These are phyloP conservation scores for Lenwebbia sp. DNA, from an alignment of 345 rosid species.

Conservation along the genomic window DNA sequence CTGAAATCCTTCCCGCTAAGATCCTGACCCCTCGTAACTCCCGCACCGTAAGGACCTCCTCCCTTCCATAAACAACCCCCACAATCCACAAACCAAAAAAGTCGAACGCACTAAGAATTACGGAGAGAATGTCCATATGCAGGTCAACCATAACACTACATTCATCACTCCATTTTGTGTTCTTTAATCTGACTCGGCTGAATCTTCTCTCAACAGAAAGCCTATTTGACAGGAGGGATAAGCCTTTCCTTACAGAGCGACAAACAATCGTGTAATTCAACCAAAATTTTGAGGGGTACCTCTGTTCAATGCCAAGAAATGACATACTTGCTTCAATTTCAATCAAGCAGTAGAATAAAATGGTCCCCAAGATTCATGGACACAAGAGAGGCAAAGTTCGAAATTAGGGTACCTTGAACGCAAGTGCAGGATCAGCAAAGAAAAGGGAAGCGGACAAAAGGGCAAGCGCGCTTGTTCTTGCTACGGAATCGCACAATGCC, in stretches of 20 bases:
- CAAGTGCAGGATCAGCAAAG: conserved; percentile 75
- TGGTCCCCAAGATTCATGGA: neutral
- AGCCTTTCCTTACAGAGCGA: neutral
- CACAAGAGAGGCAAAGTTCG: neutral
- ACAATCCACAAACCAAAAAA: neutral
- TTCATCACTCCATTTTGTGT: neutral
- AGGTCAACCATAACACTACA: neutral
- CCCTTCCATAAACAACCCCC: conserved; percentile 33
- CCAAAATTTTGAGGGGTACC: neutral
- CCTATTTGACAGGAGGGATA: neutral
- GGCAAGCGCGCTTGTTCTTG: conserved; percentile 47
- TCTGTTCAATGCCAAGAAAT: neutral
- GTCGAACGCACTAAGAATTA: neutral
- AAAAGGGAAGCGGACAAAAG: conserved; percentile 56
- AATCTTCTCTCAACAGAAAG: neutral
- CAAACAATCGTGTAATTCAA: neutral
- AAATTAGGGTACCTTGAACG: conserved; percentile 41
- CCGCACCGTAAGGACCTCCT: conserved; percentile 90
- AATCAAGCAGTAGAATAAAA: neutral
- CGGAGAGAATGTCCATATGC: neutral
- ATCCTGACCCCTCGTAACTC: conserved; percentile 92
- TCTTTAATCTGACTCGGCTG: neutral
- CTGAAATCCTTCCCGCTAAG: conserved; percentile 80
- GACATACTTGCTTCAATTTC: neutral
- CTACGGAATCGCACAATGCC: conserved; percentile 21